Base-by-base conservation (phyloP, 495 filamentous ascomycete genomes). In the Amphirosellinia nigrospora region DNA sequence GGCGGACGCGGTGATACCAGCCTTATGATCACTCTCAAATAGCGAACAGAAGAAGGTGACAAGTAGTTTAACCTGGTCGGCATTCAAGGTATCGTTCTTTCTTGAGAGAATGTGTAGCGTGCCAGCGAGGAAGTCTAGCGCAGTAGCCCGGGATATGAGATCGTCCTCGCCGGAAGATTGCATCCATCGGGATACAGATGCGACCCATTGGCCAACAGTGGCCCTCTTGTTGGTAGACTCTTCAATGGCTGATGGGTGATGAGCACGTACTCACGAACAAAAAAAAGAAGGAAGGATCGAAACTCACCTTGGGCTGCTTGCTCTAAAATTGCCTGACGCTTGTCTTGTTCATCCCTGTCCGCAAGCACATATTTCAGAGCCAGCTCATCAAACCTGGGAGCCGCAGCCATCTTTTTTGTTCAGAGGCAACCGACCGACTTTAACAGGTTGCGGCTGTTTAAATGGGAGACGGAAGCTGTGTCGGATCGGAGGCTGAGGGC, bases 1-100 rank as follows among this genome's bases (percentile, higher is more conserved):
- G 34, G 80, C 72, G 4, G 84, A 80, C n/a, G 84, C 82, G 10
- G 80, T 79, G 65, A 86, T 79, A 32, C 83, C 84, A 7, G 82
- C 83, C 43, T 83, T 84, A 73, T 85, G 84, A 64, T 86, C 84
- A 66, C 80, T 82, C 0, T 81, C 82, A 63, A 86, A 84, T 72
- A 86, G 82, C 34, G 82, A 77, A 41, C 81, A 79, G 52, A 86
- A 86, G 78, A 86, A 86, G 56, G 76, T 79, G 10, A 83, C 78
- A 21, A 86, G 74, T 7, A 80, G 73, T 26, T 77, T 72, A 15
- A 85, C 77, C 77, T 84, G 83, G 26, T 85, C 83, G 28, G 78
- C 55, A 34, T 77, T 83, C 26, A 85, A 64, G 7, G 75, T 61
- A 48, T 72, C 64, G 4, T 72, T 46, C 28, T 53, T 77, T n/a